Evolutionary conservation across 306 rosid genomes (phyloP).

Genomic region (Prunus campanulata): DNA sequence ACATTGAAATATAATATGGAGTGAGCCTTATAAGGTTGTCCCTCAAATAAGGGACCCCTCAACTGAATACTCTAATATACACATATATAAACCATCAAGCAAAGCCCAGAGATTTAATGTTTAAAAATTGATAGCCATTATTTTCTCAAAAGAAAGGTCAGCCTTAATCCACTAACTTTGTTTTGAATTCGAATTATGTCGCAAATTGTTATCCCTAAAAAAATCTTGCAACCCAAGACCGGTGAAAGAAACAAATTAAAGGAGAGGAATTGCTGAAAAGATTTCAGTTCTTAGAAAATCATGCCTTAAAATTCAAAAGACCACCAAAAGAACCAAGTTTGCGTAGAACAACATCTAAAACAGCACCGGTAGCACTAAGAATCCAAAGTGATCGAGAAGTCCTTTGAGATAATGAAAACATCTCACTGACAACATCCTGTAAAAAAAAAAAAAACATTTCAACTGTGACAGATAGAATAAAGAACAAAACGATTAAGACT

Average conservation of each 20-base stretch:
- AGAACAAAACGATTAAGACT: background rate
- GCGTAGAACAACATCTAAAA: conserved; percentile 33
- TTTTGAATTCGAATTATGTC: background rate
- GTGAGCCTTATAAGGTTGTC: no score
- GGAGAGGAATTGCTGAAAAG: background rate
- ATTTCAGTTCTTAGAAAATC: background rate
- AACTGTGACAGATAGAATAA: background rate
- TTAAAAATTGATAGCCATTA: no score
- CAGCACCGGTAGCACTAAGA: conserved; percentile 47
- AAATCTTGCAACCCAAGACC: background rate
- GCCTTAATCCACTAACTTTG: background rate
- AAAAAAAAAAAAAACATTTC: background rate
- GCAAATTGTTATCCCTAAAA: background rate
- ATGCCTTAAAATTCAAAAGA: conserved; percentile 40
- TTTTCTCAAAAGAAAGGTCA: no score
- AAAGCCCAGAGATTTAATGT: no score
- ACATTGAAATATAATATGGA: no score
- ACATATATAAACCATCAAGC: no score
- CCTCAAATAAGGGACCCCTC: no score
- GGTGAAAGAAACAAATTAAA: background rate
- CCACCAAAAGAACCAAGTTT: conserved; percentile 6
- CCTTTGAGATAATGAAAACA: conserved; percentile 15
- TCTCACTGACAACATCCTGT: conserved; percentile 38
- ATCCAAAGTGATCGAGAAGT: conserved; percentile 31
- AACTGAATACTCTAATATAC: no score